Evolutionary conservation across 1,284 basidiomycete genomes (phyloP), one percentile per base, ranked within the genome.

Genomic region (Moesziomyces sp.): DNA sequence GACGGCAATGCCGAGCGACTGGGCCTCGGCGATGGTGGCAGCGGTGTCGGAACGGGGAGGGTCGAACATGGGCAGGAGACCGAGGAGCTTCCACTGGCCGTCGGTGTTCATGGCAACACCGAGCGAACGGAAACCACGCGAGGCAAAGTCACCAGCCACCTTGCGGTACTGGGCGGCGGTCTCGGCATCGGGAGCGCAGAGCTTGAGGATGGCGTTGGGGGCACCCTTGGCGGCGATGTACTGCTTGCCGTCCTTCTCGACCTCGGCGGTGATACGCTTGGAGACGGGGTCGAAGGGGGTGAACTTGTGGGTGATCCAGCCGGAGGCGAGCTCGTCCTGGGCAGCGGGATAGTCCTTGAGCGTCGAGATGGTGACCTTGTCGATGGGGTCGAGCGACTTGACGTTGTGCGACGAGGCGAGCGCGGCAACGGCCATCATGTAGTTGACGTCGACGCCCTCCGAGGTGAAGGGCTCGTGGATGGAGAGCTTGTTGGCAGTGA

Each of bases 401-500:
- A 88, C 78, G 78, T 88, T 88, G 85, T 88, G 88, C 46, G 87
- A 88, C 33, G 87, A 88, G 52, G 88, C 87, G 28, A 88, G 85
- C 18, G 87, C 88, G 47, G 88, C 87, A 42, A 86, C 86, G 30
- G 87, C 85, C 87, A 87, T 87, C 82, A 84, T 83, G 74, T 84
- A 88, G 66, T 86, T 86, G 26, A 83, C 83, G 49, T 87, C 86
- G 44, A 88, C 85, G 72, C 85, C 85, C 51, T 86, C 85, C 23
- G 85, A 85, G 53, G 85, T 82, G 72, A 85, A 86, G 40, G 87
- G 88, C 61, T 88, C 87, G 81, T 88, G 86, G 46, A 88, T 83
- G 18, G 85, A 86, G n/a, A 89, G 85, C 85, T 88, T 88, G 86
- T 89, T 88, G 48, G 88, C 88, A 13, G 88, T 88, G 43, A 89